Evolutionary conservation across 345 rosid genomes (phyloP), one percentile per base, ranked within the genome.

Genomic region (Citrus reticulata): DNA sequence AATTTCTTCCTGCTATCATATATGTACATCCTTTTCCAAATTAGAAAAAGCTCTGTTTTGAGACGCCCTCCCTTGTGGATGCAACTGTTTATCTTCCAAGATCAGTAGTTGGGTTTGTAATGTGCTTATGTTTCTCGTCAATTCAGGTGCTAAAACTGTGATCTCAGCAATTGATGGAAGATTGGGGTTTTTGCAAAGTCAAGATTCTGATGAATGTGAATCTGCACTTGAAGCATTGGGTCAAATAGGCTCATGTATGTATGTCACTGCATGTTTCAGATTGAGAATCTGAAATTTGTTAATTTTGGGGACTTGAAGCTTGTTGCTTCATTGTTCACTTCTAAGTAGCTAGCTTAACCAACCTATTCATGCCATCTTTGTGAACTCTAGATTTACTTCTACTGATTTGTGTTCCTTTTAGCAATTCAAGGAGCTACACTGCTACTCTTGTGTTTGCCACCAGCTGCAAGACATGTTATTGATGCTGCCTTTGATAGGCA

Each of bases 141-240:
- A 81, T 81, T 77, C 89, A 93, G 99, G 93, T 83, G 88, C 86
- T 80, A 81, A 79, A 80, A 70, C 85, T 72, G 78, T 92, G 83
- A 83, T 95, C 81, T 88, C 93, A 70, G 92, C 93, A 76, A 87
- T 95, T 86, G 91, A 85, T 85, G 87, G 84, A 74, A 84, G 89
- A 74, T 84, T 95, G 66, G 88, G 82, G 73, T 76, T 83, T 7
- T 79, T 69, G 55, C 89, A 81, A 68, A 81, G 32, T 84, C 84
- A 82, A 83, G 91, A 91, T 83, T 9, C 80, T 29, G 85, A 92
- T 82, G 97, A 90, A 85, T 83, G 83, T 78, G 97, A 92, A 90
- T 82, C 89, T 80, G 95, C 95, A 68, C 81, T 95, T 81, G 99
- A 93, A 83, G 92, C 97, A 72, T 84, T 95, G 85, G 97, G 97